These are phyloP conservation scores for Cyclotella atomus DNA, from an alignment of 108 stramenopile species.

Conservation along the genomic window DNA sequence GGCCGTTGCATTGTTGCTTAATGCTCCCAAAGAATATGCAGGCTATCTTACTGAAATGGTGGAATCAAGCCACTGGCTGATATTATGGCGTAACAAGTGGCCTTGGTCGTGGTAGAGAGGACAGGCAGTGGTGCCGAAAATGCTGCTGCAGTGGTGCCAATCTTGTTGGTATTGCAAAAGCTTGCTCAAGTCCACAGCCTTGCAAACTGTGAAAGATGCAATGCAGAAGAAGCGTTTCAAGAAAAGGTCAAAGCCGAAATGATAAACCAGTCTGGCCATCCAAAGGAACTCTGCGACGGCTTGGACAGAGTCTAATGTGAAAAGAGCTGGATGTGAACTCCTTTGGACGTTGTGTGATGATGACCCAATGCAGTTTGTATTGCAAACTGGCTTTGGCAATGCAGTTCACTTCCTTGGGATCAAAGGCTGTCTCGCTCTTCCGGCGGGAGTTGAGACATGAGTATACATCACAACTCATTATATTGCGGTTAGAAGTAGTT, in stretches of 20 bases:
- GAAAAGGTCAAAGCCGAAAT: slow-evolving; percentile 37
- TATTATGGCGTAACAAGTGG: slow-evolving; percentile 59
- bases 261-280: slow-evolving; percentile 43
- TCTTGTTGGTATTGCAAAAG: slow-evolving; percentile 66
- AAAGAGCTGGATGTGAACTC: slow-evolving; percentile 76
- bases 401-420: slow-evolving; percentile 76
- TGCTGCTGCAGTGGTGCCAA: slow-evolving; percentile 69
- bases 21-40: slow-evolving; percentile 54
- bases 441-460: slow-evolving; percentile 32
- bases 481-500: neutral
- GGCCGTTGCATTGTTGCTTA: slow-evolving; percentile 67
- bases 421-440: slow-evolving; percentile 75
- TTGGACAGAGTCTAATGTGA: slow-evolving; percentile 77
- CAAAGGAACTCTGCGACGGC: slow-evolving; percentile 67
- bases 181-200: slow-evolving; percentile 38
- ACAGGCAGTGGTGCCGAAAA: slow-evolving; percentile 42
- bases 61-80: slow-evolving; percentile 43
- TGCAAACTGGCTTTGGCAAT: slow-evolving; percentile 83
- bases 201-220: slow-evolving; percentile 44
- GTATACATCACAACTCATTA: neutral
- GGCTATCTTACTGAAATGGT: slow-evolving; percentile 39
- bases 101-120: slow-evolving; percentile 52
- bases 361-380: slow-evolving; percentile 72
- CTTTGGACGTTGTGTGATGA: slow-evolving; percentile 80
- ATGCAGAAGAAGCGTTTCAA: slow-evolving; percentile 44